Conservation (phyloP, 2,329 filamentous ascomycete genomes). For the Penicillium sp. region DNA sequence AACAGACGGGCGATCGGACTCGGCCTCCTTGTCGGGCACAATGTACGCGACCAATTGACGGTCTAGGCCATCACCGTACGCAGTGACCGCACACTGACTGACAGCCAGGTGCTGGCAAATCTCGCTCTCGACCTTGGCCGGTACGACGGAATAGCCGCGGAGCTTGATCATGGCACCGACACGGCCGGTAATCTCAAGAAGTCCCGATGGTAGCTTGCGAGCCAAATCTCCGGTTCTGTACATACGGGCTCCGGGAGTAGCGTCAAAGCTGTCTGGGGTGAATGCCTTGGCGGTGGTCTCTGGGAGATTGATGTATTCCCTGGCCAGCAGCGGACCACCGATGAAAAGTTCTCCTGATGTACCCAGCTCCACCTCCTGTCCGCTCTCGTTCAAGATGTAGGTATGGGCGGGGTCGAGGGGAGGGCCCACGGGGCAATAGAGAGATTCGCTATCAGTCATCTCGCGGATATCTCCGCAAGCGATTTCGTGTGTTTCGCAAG, state of each 20-base stretch:
- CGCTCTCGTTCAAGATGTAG: constrained; percentile 72
- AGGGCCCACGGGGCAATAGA: constrained; percentile 73
- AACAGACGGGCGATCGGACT: constrained; percentile 60
- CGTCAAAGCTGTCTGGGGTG: constrained; percentile 64
- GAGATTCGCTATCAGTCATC: constrained; percentile 64
- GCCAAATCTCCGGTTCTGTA: constrained; percentile 75
- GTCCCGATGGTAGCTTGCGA: constrained; percentile 65
- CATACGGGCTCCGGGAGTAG: constrained; percentile 64
- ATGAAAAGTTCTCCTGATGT: constrained; percentile 73
- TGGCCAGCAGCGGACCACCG: constrained; percentile 71
- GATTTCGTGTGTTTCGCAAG: constrained; percentile 79
- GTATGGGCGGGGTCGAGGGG: constrained; percentile 68
- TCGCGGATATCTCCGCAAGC: constrained; percentile 73
- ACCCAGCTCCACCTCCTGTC: constrained; percentile 64
- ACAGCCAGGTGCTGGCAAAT: constrained; percentile 72
- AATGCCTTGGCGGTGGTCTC: constrained; percentile 77
- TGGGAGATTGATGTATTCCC: constrained; percentile 77
- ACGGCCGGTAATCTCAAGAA: constrained; percentile 74
- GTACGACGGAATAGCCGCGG: constrained; percentile 75
- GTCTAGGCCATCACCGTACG: constrained; percentile 75
- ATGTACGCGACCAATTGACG: constrained; percentile 76
- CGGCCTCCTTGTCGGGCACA: constrained; percentile 63
- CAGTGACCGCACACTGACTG: constrained; percentile 69
- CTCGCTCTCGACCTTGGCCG: constrained; percentile 73
- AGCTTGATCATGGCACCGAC: constrained; percentile 81